These are phyloP conservation scores for Alopecurus myosuroides DNA, from an alignment of 176 grass and related monocot species.

Conservation along the genomic window DNA sequence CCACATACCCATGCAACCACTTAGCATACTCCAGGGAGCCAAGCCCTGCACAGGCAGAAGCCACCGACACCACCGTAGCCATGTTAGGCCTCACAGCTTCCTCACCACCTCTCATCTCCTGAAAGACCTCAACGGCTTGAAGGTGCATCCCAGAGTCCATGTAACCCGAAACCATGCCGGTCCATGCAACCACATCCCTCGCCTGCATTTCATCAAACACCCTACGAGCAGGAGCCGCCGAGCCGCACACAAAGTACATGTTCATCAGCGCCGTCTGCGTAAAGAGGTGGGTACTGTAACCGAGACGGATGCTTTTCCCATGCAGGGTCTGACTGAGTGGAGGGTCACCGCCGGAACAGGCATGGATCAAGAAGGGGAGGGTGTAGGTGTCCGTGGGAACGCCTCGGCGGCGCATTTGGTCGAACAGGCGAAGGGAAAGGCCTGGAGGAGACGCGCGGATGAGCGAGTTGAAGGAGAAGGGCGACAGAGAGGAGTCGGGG, in stretches of 20 bases:
- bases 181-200: slow-evolving; percentile 48
- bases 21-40: slow-evolving; percentile 49
- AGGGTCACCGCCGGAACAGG: slow-evolving; percentile 18
- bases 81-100: slow-evolving; percentile 27
- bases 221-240: neutral
- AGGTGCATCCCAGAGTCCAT: neutral
- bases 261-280: slow-evolving; percentile 40
- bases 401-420: slow-evolving; percentile 45
- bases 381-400: slow-evolving; percentile 47
- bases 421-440: slow-evolving; percentile 36
- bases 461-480: slow-evolving; percentile 66
- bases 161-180: slow-evolving; percentile 38
- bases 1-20: slow-evolving; percentile 35
- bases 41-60: slow-evolving; percentile 30
- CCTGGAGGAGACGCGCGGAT: slow-evolving; percentile 35
- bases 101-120: slow-evolving; percentile 27
- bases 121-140: slow-evolving; percentile 24
- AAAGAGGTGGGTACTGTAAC: slow-evolving; percentile 28
- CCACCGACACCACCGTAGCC: slow-evolving; percentile 38
- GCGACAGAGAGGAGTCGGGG: slow-evolving; percentile 21
- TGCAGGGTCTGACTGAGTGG: slow-evolving; percentile 26
- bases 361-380: slow-evolving; percentile 58
- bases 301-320: slow-evolving; percentile 13
- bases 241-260: slow-evolving; percentile 1
- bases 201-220: slow-evolving; percentile 45